Base-by-base conservation (phyloP, 352 stramenopile species). In the Globisporangium paddicum region DNA sequence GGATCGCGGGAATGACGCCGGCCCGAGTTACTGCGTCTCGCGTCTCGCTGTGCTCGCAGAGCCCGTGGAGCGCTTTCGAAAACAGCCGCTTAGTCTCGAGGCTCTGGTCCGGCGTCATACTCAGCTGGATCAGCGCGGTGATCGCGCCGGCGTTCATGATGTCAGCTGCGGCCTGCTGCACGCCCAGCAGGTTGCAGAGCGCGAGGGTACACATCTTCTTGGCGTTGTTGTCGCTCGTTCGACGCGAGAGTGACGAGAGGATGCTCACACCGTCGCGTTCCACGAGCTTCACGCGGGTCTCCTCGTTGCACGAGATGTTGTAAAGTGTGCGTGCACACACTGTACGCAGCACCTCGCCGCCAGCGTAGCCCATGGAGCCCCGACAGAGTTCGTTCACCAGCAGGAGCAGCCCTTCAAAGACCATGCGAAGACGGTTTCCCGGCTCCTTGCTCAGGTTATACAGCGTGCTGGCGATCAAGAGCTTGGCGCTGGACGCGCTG, bases 151-250 rank as follows among this genome's bases (percentile, higher is more conserved):
- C 72, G 10, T 71, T 72, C 48, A 90, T 71, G 49, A 92, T 90
- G 25, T 90, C 79, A 0, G 78, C 67, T 5, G 80, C 79, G 16
- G 80, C 81, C 49, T 90, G 82, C 13, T 89, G 77, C 5, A 92
- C 84, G 48, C 71, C 87, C 5, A 94, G 60, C 48, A 94, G 54
- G 52, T 92, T 94, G 45, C 82, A 94, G 9, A 94, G 47, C 7
- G 84, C 75, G 4, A 94, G 56, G 0, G 82, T 94, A 56, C 78
- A 89, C 79, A 94, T 87, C 52, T 87, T 82, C 55, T 86, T 85
- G 14, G 71, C 75, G 11, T 91, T 67, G 4, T 67, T 56, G 46
- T 68, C 67, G 28, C 18, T 66, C 16, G 67, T 64, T 26, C 64
- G 48, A 7, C 71, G 50, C 0, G 80, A 88, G 5, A 90, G 63